phyloP scores from a whole-genome alignment of 2,329 filamentous ascomycete species.

The Trichoderma koningiopsis region DNA sequence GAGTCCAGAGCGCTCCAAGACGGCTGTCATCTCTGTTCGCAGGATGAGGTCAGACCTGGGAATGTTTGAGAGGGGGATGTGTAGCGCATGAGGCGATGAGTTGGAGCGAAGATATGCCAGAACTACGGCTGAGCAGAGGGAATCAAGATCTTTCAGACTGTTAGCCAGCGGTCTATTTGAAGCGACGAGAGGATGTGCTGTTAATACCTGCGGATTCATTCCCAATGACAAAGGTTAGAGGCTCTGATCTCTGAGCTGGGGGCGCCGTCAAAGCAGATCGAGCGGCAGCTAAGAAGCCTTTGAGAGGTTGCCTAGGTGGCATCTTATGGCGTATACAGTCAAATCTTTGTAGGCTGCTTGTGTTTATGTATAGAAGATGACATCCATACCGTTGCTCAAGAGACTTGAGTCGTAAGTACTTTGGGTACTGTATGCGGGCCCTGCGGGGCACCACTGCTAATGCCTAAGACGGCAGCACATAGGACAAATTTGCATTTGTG shows the following conservation, averaged over 20 bases:
- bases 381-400: neutral
- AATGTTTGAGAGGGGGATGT: constrained; percentile 75
- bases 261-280: constrained; percentile 50
- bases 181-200: neutral
- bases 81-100: constrained; percentile 55
- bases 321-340: constrained; percentile 26
- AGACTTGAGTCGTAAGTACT: too few species aligned
- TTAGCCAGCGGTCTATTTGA: neutral
- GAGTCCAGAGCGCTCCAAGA: constrained; percentile 64
- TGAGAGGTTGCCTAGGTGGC: constrained; percentile 45
- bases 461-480: too few species aligned
- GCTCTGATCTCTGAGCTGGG: constrained; percentile 46
- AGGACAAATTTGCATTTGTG: too few species aligned
- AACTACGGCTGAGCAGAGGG: constrained; percentile 72
- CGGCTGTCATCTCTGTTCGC: constrained; percentile 71
- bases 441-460: too few species aligned
- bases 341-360: neutral
- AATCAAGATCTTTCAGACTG: constrained; percentile 69
- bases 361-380: neutral
- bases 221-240: constrained; percentile 64
- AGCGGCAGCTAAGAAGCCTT: constrained; percentile 55
- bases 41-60: constrained; percentile 66
- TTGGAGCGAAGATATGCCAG: constrained; percentile 73
- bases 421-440: too few species aligned
- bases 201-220: constrained; percentile 65